Percentiles rank a stretch among this genome's conserved stretches.
Conservation (phyloP, 116 monocot genomes). For the Papilionanthe hybrid region DNA sequence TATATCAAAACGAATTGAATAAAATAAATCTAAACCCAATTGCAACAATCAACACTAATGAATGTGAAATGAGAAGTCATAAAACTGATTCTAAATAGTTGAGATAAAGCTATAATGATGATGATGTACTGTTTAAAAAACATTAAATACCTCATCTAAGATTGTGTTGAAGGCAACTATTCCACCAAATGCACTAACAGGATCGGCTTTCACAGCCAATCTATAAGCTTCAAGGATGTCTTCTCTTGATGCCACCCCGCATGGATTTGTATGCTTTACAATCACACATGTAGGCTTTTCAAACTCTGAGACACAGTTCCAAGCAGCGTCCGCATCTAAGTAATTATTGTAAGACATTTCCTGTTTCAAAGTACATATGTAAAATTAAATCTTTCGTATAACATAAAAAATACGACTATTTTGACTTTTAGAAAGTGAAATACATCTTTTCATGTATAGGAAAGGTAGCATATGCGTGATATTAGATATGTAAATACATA, state of each 20-base stretch:
- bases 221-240: slow-evolving; percentile 94
- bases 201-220: slow-evolving; percentile 93
- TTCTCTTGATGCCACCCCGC: slow-evolving; percentile 81
- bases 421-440: not conserved
- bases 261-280: slow-evolving; percentile 99
- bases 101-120: not conserved
- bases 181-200: slow-evolving; percentile 97
- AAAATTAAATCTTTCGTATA: not conserved
- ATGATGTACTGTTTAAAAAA: not conserved
- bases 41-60: not conserved
- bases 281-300: slow-evolving; percentile 83
- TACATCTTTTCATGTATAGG: not conserved
- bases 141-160: slow-evolving; percentile 66
- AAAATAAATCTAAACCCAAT: not conserved
- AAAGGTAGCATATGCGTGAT: too few species aligned
- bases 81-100: not conserved
- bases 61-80: not conserved
- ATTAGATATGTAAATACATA: too few species aligned
- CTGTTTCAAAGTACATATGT: slow-evolving; percentile 20
- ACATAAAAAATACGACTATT: not conserved
- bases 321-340: slow-evolving; percentile 98
- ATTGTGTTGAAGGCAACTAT: slow-evolving; percentile 95
- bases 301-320: slow-evolving; percentile 99
- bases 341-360: slow-evolving; percentile 99
- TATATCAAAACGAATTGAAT: not conserved